These are phyloP conservation scores for Lenzites betulinus DNA, from an alignment of 768 basidiomycete species.

Conservation along the genomic window DNA sequence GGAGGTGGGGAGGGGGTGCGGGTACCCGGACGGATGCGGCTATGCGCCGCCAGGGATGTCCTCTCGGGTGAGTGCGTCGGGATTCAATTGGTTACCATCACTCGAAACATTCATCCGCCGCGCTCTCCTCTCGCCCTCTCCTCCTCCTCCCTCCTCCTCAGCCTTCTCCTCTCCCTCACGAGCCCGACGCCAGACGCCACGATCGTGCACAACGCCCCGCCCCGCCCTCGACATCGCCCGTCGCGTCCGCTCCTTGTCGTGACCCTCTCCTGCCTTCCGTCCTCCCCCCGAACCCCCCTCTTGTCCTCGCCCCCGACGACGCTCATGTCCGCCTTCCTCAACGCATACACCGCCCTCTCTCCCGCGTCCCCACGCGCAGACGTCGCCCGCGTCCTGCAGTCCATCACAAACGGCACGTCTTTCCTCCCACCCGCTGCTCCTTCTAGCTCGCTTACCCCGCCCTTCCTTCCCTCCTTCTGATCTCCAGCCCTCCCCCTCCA, in stretches of 20 bases:
- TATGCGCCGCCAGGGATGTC: too few species aligned
- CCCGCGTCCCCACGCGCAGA: constrained; percentile 48
- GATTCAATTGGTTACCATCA: constrained; percentile 13
- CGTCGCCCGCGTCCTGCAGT: constrained; percentile 49
- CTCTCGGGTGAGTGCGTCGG: too few species aligned
- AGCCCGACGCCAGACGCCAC: not conserved
- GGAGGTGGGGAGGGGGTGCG: not conserved
- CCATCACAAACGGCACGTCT: constrained; percentile 51
- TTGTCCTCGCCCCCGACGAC: not conserved
- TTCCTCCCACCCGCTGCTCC: constrained; percentile 3
- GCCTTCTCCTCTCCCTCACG: not conserved
- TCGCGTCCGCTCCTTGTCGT: constrained; percentile 14
- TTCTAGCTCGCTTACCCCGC: constrained; percentile 3
- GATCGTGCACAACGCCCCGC: not conserved
- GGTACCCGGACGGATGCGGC: too few species aligned
- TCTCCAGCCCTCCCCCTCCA: constrained; percentile 47
- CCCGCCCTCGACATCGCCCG: not conserved
- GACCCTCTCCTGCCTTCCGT: not conserved
- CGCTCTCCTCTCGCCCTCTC: not conserved
- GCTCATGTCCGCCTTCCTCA: constrained; percentile 49
- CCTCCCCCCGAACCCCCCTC: not conserved
- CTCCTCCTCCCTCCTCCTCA: not conserved
- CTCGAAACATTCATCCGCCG: not conserved
- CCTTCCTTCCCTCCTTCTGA: not conserved
- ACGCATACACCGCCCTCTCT: constrained; percentile 50